phyloP scores from a whole-genome alignment of 1,284 basidiomycete species.

The Erythrobasidium hasegawianum region DNA sequence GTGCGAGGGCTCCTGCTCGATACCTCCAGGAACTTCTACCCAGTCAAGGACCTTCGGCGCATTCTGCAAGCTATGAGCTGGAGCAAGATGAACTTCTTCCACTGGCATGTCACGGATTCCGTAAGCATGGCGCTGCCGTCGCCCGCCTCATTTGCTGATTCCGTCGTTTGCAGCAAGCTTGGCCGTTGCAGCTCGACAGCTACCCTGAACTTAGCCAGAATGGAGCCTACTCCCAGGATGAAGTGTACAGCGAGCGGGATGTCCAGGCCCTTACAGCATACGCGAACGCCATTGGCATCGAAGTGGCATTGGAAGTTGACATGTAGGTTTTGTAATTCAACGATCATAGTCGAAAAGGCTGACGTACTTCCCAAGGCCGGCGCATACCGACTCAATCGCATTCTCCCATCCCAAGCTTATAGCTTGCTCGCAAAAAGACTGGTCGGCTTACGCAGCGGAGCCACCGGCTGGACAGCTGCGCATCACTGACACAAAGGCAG shows the following conservation, averaged over 20 bases:
- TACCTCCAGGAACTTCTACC: constrained; percentile 63
- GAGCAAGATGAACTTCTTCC: constrained; percentile 69
- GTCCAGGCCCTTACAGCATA: constrained; percentile 64
- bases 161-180: constrained; percentile 56
- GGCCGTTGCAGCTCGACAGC: constrained; percentile 58
- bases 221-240: constrained; percentile 61
- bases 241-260: constrained; percentile 62
- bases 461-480: constrained; percentile 78
- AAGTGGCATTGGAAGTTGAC: constrained; percentile 59
- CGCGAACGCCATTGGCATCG: constrained; percentile 71
- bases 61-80: constrained; percentile 79
- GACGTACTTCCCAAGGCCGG: constrained; percentile 68
- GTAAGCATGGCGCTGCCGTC: not conserved
- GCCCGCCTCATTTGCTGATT: not conserved
- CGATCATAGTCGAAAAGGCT: not conserved
- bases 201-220: constrained; percentile 59
- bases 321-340: constrained; percentile 11
- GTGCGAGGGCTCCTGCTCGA: constrained; percentile 74
- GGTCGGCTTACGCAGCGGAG: constrained; percentile 50
- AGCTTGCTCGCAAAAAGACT: constrained; percentile 59
- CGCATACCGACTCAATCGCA: constrained; percentile 68
- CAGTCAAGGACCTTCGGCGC: constrained; percentile 55
- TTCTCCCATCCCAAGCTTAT: constrained; percentile 66
- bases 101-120: constrained; percentile 67
- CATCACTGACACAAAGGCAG: constrained; percentile 56